phyloP scores from a whole-genome alignment of 2,329 filamentous ascomycete genomes.

The Allantophomopsis cytisporea region DNA sequence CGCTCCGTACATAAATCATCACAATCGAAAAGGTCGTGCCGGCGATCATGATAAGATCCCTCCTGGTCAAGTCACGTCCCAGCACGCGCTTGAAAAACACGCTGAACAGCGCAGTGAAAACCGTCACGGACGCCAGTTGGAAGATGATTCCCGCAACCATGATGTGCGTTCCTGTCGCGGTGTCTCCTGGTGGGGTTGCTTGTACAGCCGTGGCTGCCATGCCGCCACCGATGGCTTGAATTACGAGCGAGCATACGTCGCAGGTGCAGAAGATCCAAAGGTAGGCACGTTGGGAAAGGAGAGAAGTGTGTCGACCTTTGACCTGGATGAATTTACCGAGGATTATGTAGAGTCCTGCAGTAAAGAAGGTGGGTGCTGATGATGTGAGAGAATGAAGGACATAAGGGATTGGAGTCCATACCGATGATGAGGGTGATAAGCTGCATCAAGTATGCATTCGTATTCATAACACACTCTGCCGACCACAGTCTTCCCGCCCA shows the following conservation, averaged over 20 bases:
- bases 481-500: slow-evolving; percentile 17
- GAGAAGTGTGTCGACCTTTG: slow-evolving; percentile 32
- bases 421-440: slow-evolving; percentile 28
- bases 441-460: slow-evolving; percentile 21
- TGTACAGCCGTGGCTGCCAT: slow-evolving; percentile 31
- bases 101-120: slow-evolving; percentile 26
- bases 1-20: slow-evolving; percentile 27
- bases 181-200: slow-evolving; percentile 18
- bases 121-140: slow-evolving; percentile 19
- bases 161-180: slow-evolving; percentile 16
- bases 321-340: slow-evolving; percentile 41
- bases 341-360: slow-evolving; percentile 47
- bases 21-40: slow-evolving; percentile 22
- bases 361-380: slow-evolving; percentile 29
- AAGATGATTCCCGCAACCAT: slow-evolving; percentile 23
- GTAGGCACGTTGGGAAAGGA: slow-evolving; percentile 34
- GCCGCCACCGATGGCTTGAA: slow-evolving; percentile 43
- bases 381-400: background rate
- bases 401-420: slow-evolving; percentile 14
- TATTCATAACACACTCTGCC: slow-evolving; percentile 15
- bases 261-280: slow-evolving; percentile 43
- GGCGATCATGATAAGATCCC: slow-evolving; percentile 19
- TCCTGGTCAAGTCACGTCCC: slow-evolving; percentile 11
- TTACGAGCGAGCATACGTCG: slow-evolving; percentile 40
- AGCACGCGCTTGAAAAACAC: slow-evolving; percentile 11